These are phyloP conservation scores for Eimeria praecox DNA, from an alignment of 169 alveolate genomes.

Conservation along the genomic window DNA sequence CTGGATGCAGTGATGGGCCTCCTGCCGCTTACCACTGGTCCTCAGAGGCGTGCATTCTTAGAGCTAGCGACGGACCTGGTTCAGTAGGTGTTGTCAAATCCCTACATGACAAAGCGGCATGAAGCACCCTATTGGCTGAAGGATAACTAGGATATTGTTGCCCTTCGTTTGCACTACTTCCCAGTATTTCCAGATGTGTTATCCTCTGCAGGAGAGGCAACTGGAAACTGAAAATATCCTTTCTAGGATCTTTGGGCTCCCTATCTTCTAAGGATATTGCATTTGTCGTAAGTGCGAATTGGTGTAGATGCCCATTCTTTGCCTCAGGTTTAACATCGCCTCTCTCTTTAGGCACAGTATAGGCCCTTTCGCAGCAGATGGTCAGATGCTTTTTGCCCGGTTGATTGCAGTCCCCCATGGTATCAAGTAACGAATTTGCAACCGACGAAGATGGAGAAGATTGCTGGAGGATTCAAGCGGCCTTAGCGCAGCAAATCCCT, in stretches of 20 bases:
- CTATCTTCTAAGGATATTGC: slow-evolving; percentile 4
- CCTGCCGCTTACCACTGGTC: slow-evolving; percentile 41
- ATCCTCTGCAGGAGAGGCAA: slow-evolving; percentile 56
- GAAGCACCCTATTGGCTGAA: not conserved
- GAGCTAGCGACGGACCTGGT: slow-evolving; percentile 55
- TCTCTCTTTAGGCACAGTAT: not conserved
- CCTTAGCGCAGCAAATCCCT: slow-evolving; percentile 72
- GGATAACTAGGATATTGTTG: not conserved
- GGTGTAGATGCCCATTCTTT: not conserved
- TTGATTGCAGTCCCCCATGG: slow-evolving; percentile 45
- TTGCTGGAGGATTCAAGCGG: slow-evolving; percentile 74
- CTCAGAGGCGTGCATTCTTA: slow-evolving; percentile 57
- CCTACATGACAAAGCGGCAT: not conserved
- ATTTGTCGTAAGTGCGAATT: slow-evolving; percentile 24
- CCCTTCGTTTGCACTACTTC: not conserved
- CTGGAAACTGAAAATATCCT: slow-evolving; percentile 48
- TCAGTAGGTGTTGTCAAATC: slow-evolving; percentile 10
- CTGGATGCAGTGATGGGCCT: slow-evolving; percentile 43
- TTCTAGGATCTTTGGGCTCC: slow-evolving; percentile 39
- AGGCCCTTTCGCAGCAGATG: not conserved
- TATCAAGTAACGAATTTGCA: slow-evolving; percentile 20
- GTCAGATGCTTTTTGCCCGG: not conserved
- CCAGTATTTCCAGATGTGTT: not conserved
- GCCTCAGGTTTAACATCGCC: not conserved
- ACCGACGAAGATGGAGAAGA: slow-evolving; percentile 65